phyloP scores from a whole-genome alignment of 1,284 basidiomycete genomes.

The Ustilago tritici region DNA sequence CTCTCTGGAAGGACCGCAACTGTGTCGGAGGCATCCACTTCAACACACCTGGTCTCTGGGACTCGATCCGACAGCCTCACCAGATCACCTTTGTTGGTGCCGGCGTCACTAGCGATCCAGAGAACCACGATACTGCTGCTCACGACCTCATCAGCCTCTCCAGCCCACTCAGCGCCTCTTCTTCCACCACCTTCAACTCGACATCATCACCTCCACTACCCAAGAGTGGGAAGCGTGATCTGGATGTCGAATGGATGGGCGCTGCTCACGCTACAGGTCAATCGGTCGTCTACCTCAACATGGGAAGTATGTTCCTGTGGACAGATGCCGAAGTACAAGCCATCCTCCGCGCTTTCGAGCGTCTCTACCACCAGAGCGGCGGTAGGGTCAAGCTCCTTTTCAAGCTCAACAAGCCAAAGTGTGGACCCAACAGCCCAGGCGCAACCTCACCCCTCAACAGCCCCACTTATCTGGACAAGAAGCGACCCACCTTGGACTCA shows the following conservation, averaged over 20 bases:
- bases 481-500: constrained; percentile 15
- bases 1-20: constrained; percentile 42
- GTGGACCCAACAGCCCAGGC: constrained; percentile 22
- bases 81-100: constrained; percentile 39
- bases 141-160: constrained; percentile 2
- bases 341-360: constrained; percentile 47
- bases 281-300: constrained; percentile 64
- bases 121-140: constrained; percentile 24
- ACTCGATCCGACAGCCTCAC: constrained; percentile 34
- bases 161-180: constrained; percentile 10
- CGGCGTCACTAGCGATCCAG: constrained; percentile 28
- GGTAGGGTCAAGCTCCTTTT: constrained; percentile 51
- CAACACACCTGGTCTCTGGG: constrained; percentile 32
- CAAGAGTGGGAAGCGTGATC: constrained; percentile 19
- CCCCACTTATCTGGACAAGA: constrained; percentile 20
- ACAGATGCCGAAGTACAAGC: constrained; percentile 51
- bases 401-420: constrained; percentile 49
- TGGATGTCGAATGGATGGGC: constrained; percentile 55
- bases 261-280: constrained; percentile 42
- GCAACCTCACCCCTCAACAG: constrained; percentile 10
- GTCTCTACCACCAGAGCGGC: constrained; percentile 34
- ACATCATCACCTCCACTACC: neutral
- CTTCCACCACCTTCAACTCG: constrained; percentile 16
- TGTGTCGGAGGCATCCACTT: constrained; percentile 47
- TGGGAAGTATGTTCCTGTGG: constrained; percentile 67